Conservation (phyloP, 768 basidiomycete species). For the Rhizopogon vesiculosus region DNA sequence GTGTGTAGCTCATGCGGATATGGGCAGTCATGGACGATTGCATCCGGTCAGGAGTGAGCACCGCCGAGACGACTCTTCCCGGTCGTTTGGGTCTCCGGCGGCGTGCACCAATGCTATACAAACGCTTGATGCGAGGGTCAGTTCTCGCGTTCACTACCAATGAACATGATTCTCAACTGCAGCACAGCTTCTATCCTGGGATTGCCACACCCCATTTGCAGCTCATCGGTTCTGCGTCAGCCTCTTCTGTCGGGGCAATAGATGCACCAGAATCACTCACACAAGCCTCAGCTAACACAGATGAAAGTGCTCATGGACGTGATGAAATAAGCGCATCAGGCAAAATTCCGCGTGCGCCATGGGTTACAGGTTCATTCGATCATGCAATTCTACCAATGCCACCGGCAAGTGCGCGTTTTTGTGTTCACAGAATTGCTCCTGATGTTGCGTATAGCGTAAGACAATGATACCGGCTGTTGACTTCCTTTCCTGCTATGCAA, state of each 20-base stretch:
- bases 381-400: slow-evolving; percentile 80
- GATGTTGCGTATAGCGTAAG: slow-evolving; percentile 47
- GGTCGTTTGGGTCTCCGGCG: slow-evolving; percentile 78
- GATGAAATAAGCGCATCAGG: slow-evolving; percentile 1
- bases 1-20: slow-evolving; percentile 57
- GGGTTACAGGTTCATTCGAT: slow-evolving; percentile 72
- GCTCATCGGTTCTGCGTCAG: slow-evolving; percentile 28
- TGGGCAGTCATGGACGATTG: slow-evolving; percentile 94
- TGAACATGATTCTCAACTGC: slow-evolving; percentile 10
- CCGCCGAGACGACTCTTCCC: slow-evolving; percentile 75
- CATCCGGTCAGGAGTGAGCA: slow-evolving; percentile 80
- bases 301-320: background rate
- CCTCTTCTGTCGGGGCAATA: slow-evolving; percentile 14
- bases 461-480: slow-evolving; percentile 92
- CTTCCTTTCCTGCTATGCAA: slow-evolving; percentile 90
- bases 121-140: slow-evolving; percentile 85
- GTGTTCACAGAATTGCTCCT: background rate
- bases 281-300: background rate
- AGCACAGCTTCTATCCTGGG: slow-evolving; percentile 44
- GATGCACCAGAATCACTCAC: slow-evolving; percentile 16
- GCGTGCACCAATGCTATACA: slow-evolving; percentile 86
- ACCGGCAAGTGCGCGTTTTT: slow-evolving; percentile 47
- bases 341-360: slow-evolving; percentile 21
- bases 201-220: slow-evolving; percentile 32
- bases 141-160: slow-evolving; percentile 6